Evolutionary conservation across 179 eudicot species (phyloP), one percentile per base, ranked within the genome.

Genomic region (Silene noctiflora): DNA sequence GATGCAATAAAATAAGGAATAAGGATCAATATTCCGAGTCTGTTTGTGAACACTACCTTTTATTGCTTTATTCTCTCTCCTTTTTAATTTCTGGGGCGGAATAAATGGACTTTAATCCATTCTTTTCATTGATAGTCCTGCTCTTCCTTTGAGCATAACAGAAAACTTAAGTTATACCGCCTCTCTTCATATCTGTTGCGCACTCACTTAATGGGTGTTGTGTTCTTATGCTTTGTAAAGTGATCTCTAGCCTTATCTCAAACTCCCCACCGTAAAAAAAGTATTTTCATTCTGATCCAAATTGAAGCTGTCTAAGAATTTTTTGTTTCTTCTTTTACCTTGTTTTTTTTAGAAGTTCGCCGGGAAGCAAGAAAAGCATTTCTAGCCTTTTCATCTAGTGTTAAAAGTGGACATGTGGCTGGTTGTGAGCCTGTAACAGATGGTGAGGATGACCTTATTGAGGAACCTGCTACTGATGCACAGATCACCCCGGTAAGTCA

Each of bases 291-390:
- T 53, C 22, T 69, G 10, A 21, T 56, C 65, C 29, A 56, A 69
- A 58, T 58, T 71, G 51, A 44, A 29, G 10, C 42, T 21, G 22
- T 2, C 39, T 19, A 42, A 51, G 24, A 29, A 42, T 55, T 17
- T 68, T 21, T 22, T 46, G 20, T 55, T 31, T 19, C 7, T 66
- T 46, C n/a, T 64, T 73, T 62, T 72, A 69, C 69, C 58, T 63
- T 67, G 6, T 64, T 27, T 76, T 74, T 73, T 60, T 78, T 8
- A 94, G 98, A 87, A 84, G 87, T 84, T 63, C 94, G 91, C 21
- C 84, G 93, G 75, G 91, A 92, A 87, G 96, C 91, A 74, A 85
- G 96, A 71, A 89, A 91, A 80, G 91, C 97, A 72, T 91, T 94
- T 82, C 71, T 94, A 79, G 90, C 93, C 42, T 81, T 90, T 64